These are phyloP conservation scores for Pelomyxa schiedti DNA, from an alignment of 78 protist genomes.

Conservation along the genomic window DNA sequence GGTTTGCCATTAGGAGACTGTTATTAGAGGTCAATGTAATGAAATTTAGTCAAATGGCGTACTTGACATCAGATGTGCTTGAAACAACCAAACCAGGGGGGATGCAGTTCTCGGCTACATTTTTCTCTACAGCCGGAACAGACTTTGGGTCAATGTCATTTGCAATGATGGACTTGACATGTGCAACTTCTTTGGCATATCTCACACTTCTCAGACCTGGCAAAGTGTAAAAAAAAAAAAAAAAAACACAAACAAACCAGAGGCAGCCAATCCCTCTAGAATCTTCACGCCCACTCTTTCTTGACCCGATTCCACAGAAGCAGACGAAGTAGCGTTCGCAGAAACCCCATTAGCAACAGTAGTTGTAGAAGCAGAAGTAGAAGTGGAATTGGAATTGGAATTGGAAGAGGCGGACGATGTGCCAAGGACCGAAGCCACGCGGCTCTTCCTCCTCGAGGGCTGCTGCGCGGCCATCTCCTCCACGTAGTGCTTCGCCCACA, in stretches of 20 bases:
- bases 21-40: no score
- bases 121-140: conserved; percentile 60
- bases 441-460: conserved; percentile 14
- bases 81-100: conserved; percentile 22
- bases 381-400: no score
- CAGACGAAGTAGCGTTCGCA: background rate
- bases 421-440: no score
- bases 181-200: conserved; percentile 66
- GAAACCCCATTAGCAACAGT: background rate
- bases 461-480: background rate
- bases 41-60: no score
- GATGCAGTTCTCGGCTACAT: conserved; percentile 60
- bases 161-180: conserved; percentile 54
- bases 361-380: no score
- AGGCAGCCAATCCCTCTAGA: conserved; percentile 93
- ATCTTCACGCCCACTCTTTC: conserved; percentile 4
- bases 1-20: no score
- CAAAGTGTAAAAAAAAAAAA: no score
- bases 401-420: no score
- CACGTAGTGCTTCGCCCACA: conserved; percentile 5
- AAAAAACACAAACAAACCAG: no score
- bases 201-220: conserved; percentile 85
- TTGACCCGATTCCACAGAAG: background rate
- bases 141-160: conserved; percentile 85
- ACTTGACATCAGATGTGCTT: conserved; percentile 40